phyloP scores from a whole-genome alignment of 257 asterid genomes.

The Ilex asprella region DNA sequence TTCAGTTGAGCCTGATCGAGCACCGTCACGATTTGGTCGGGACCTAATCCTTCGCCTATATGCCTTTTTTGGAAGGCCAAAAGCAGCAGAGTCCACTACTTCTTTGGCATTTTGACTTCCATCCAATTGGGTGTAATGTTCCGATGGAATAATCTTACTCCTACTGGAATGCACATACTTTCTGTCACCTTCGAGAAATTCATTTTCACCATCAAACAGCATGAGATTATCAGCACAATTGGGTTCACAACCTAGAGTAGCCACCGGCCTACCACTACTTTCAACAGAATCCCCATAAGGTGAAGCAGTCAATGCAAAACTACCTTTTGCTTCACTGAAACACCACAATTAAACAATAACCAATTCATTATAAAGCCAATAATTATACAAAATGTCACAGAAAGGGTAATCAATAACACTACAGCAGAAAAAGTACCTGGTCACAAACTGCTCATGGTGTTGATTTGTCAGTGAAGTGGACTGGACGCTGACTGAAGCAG shows the following conservation, averaged over 20 bases:
- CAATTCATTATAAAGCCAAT: no score
- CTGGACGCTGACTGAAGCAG: constrained; percentile 61
- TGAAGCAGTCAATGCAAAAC: constrained; percentile 70
- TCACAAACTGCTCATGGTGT: constrained; percentile 53
- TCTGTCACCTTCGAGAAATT: constrained; percentile 50
- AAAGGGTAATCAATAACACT: not conserved
- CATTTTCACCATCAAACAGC: constrained; percentile 70
- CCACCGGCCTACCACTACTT: constrained; percentile 80
- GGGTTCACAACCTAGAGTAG: constrained; percentile 54
- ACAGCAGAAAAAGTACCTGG: constrained; percentile 36
- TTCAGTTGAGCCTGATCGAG: constrained; percentile 55
- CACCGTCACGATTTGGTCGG: constrained; percentile 58
- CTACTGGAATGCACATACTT: constrained; percentile 38
- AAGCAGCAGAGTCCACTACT: constrained; percentile 50
- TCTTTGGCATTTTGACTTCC: constrained; percentile 37
- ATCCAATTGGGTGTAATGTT: constrained; percentile 36
- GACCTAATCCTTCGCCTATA: constrained; percentile 65
- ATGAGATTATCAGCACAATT: constrained; percentile 87
- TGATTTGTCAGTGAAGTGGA: constrained; percentile 71
- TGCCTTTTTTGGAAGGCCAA: constrained; percentile 59
- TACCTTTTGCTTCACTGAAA: constrained; percentile 74
- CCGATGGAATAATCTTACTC: constrained; percentile 41
- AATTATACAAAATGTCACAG: not conserved
- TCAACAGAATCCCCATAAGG: constrained; percentile 89
- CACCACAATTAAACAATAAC: not conserved